These are phyloP conservation scores for Bruguiera hainesii DNA, from an alignment of 441 rosid species.

Conservation along the genomic window DNA sequence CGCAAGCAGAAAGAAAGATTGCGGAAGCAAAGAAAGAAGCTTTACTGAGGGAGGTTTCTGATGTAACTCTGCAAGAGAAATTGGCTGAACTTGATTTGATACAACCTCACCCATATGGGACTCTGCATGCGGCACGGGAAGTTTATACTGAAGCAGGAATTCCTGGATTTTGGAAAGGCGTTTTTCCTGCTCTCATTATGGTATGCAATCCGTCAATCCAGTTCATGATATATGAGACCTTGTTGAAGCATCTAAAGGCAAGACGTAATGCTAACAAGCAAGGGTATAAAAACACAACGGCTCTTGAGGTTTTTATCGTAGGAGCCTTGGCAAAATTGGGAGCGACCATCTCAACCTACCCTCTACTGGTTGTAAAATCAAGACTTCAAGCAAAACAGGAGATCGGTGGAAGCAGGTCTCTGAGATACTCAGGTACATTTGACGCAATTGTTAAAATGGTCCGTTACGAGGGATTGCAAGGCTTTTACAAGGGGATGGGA, in stretches of 20 bases:
- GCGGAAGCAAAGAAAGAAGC: slow-evolving; percentile 54
- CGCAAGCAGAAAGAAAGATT: slow-evolving; percentile 71
- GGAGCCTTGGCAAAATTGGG: slow-evolving; percentile 73
- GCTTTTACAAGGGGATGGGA: slow-evolving; percentile 74
- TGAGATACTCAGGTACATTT: slow-evolving; percentile 65
- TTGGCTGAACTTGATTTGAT: slow-evolving; percentile 51
- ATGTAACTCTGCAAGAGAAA: slow-evolving; percentile 37
- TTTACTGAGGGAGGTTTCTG: slow-evolving; percentile 48
- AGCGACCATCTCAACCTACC: slow-evolving; percentile 67
- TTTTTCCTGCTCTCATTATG: slow-evolving; percentile 68
- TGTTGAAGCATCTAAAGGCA: slow-evolving; percentile 47
- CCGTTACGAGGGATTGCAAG: slow-evolving; percentile 49
- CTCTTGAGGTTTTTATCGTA: slow-evolving; percentile 61
- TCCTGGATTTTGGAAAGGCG: slow-evolving; percentile 72
- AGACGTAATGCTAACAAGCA: slow-evolving; percentile 38
- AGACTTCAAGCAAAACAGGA: slow-evolving; percentile 81
- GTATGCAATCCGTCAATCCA: slow-evolving; percentile 81
- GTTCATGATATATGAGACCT: slow-evolving; percentile 67
- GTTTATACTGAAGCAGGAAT: slow-evolving; percentile 62
- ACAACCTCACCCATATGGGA: slow-evolving; percentile 57
- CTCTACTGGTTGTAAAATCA: slow-evolving; percentile 71
- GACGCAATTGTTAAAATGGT: slow-evolving; percentile 69
- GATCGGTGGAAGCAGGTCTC: slow-evolving; percentile 52
- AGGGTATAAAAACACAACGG: slow-evolving; percentile 42
- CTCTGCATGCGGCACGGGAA: slow-evolving; percentile 53